Evolutionary conservation across 176 grass and related monocot species (phyloP).

Genomic region (Paspalum notatum): DNA sequence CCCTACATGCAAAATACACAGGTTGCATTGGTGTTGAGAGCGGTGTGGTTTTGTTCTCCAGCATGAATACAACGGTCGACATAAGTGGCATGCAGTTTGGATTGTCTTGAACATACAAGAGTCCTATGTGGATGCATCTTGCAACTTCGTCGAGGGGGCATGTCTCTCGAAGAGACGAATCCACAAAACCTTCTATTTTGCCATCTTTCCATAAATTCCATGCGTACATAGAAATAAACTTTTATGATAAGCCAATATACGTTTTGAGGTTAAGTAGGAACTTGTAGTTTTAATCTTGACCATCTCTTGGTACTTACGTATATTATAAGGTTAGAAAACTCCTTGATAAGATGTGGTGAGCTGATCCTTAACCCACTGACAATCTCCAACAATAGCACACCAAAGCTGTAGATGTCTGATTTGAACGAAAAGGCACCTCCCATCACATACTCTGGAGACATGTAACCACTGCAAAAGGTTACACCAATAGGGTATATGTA

Average conservation of each 20-base stretch:
- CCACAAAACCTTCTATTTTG: constrained; percentile 20
- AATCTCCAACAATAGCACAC: constrained; percentile 38
- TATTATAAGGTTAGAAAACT: neutral
- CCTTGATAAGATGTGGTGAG: neutral
- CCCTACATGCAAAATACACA: constrained; percentile 21
- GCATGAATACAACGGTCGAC: constrained; percentile 39
- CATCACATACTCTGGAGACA: constrained; percentile 46
- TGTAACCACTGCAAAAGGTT: constrained; percentile 31
- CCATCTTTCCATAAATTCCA: constrained; percentile 47
- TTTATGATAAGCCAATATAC: neutral
- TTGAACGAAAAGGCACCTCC: constrained; percentile 54
- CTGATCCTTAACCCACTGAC: constrained; percentile 28
- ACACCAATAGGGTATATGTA: no score
- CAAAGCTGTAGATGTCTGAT: constrained; percentile 53
- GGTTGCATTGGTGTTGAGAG: constrained; percentile 31
- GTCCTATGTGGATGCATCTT: constrained; percentile 39
- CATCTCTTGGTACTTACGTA: constrained; percentile 30
- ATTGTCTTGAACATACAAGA: constrained; percentile 45
- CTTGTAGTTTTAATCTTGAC: neutral
- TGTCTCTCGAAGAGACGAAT: constrained; percentile 4
- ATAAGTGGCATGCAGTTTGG: constrained; percentile 43
- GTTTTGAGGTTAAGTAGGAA: neutral
- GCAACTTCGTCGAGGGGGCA: neutral
- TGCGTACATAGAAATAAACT: constrained; percentile 22
- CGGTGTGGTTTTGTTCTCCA: neutral